phyloP scores from a whole-genome alignment of 2,329 filamentous ascomycete genomes.

The Coniella lustricola region DNA sequence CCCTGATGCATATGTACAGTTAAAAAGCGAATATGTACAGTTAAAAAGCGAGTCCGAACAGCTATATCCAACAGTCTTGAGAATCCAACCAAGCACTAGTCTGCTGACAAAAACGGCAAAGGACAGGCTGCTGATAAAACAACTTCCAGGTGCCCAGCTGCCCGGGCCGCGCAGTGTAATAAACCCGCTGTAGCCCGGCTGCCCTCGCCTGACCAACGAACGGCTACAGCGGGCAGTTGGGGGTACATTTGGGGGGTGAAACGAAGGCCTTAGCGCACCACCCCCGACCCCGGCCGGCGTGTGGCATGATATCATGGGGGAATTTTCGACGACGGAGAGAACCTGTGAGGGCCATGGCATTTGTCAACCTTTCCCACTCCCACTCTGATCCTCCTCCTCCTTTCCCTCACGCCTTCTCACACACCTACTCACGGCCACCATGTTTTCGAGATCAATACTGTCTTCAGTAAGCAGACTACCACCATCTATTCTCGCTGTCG shows the following conservation, averaged over 20 bases:
- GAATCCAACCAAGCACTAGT: no score
- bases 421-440: conserved; percentile 5
- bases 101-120: no score
- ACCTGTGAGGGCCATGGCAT: conserved; percentile 7
- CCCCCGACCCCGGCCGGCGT: neutral
- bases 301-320: conserved; percentile 1
- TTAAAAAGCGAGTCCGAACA: no score
- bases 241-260: no score
- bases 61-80: no score
- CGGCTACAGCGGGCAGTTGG: neutral
- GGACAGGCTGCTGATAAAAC: no score
- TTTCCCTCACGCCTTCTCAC: neutral
- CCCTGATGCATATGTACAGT: no score
- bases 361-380: conserved; percentile 6
- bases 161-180: no score
- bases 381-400: neutral
- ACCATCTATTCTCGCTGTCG: neutral
- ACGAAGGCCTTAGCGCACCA: neutral
- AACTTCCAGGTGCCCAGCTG: no score
- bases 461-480: conserved; percentile 7
- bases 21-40: no score
- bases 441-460: conserved; percentile 15
- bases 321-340: neutral
- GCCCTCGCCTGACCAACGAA: no score
- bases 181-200: no score